Evolutionary conservation across 2,329 filamentous ascomycete species (phyloP).

Genomic region (Pseudogymnoascus destructans): DNA sequence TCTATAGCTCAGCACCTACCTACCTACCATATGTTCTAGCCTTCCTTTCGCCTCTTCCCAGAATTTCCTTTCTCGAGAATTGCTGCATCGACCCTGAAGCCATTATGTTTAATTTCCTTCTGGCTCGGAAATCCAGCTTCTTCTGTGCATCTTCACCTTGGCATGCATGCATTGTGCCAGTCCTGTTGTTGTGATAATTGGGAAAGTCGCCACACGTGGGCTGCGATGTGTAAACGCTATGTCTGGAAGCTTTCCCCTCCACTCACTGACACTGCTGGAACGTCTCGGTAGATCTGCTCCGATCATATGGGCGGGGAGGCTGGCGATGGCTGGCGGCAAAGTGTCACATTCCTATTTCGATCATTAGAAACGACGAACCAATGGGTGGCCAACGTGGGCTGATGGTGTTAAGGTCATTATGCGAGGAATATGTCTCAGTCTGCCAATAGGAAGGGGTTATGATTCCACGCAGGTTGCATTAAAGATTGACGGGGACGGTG

Average conservation of each 20-base stretch:
- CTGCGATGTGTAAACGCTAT: not conserved
- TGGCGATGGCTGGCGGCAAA: not conserved
- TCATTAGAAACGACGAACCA: constrained; percentile 5
- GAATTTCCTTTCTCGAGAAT: not conserved
- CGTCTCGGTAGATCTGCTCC: not conserved
- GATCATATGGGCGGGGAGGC: not conserved
- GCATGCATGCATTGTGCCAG: not conserved
- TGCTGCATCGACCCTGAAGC: not conserved
- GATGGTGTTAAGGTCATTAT: constrained; percentile 6
- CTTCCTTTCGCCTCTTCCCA: not conserved
- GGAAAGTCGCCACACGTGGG: not conserved
- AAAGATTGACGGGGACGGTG: not conserved
- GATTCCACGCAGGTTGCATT: constrained; percentile 7
- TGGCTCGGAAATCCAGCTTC: not conserved
- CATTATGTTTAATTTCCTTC: constrained; percentile 7
- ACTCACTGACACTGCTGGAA: constrained; percentile 2
- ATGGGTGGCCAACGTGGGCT: not conserved
- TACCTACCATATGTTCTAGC: constrained; percentile 4
- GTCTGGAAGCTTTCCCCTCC: not conserved
- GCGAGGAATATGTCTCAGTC: constrained; percentile 1
- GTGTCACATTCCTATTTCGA: constrained; percentile 5
- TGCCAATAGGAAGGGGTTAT: not conserved
- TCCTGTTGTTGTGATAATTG: not conserved
- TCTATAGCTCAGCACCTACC: not conserved
- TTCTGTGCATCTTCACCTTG: not conserved